phyloP scores from a whole-genome alignment of 2,329 filamentous ascomycete genomes.

The Hypoxylon sp. region DNA sequence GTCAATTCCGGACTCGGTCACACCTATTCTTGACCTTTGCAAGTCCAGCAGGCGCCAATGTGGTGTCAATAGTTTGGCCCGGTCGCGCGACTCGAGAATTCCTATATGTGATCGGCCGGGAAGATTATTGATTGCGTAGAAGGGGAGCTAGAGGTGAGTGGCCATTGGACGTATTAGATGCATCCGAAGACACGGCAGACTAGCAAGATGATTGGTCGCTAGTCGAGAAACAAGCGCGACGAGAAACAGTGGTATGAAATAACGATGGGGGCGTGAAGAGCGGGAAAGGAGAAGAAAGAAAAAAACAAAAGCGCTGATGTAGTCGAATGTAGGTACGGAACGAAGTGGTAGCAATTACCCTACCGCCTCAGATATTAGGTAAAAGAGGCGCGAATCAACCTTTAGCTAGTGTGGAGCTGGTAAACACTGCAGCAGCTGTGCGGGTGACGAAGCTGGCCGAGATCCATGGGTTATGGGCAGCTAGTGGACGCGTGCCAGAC shows the following conservation, averaged over 20 bases:
- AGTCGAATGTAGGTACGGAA: background rate
- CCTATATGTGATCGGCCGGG: conserved; percentile 1
- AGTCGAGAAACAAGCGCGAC: background rate
- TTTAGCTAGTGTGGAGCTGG: conserved; percentile 38
- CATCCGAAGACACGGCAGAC: background rate
- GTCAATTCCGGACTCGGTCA: conserved; percentile 9
- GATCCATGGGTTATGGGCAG: conserved; percentile 6
- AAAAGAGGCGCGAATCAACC: conserved; percentile 33
- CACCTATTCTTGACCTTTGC: background rate
- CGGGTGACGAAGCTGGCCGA: background rate
- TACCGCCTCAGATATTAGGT: background rate
- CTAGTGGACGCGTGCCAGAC: background rate
- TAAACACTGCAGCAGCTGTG: conserved; percentile 24
- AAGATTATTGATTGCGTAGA: conserved; percentile 22
- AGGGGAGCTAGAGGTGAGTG: conserved; percentile 4
- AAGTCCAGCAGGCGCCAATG: background rate
- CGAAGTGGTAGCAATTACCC: background rate
- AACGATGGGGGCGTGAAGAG: background rate
- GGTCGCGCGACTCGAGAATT: background rate
- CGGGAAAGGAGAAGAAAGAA: background rate
- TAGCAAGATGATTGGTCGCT: too few species aligned
- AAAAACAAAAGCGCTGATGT: background rate
- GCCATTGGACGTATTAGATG: background rate
- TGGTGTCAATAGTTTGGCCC: background rate
- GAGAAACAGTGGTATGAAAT: background rate